Percentiles rank a stretch among this genome's conserved stretches.
These are phyloP conservation scores for Pleurotus tuoliensis DNA, from an alignment of 768 basidiomycete genomes.

Conservation along the genomic window DNA sequence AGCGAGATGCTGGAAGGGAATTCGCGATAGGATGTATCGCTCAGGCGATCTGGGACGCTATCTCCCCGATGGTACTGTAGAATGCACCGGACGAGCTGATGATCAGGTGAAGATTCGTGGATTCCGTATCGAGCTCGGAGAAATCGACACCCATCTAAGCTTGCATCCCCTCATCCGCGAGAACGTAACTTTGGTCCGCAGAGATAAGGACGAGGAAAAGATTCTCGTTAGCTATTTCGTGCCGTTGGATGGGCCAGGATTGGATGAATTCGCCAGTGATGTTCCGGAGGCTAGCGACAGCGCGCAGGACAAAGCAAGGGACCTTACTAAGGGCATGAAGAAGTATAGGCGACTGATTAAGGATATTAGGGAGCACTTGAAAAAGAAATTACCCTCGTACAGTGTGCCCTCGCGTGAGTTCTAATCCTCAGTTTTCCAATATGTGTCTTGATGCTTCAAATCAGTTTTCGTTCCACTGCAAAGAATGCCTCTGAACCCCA, in stretches of 20 bases:
- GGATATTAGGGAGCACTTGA: conserved; percentile 91
- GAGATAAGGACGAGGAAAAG: conserved; percentile 99
- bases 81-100: conserved; percentile 95
- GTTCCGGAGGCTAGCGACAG: conserved; percentile 50
- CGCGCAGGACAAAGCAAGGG: conserved; percentile 25
- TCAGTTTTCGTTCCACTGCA: conserved; percentile 93
- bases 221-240: conserved; percentile 97
- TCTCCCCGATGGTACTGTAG: conserved; percentile 86
- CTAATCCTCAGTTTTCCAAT: conserved; percentile 7
- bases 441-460: not conserved
- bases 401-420: conserved; percentile 84
- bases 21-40: conserved; percentile 96
- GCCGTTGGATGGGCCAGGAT: conserved; percentile 64
- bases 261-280: conserved; percentile 73
- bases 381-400: conserved; percentile 94
- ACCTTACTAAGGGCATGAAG: conserved; percentile 70
- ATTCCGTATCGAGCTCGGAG: conserved; percentile 96
- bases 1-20: conserved; percentile 86
- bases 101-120: conserved; percentile 99
- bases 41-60: conserved; percentile 97
- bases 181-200: conserved; percentile 93
- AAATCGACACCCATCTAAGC: conserved; percentile 94
- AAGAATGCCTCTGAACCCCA: conserved; percentile 97
- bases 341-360: conserved; percentile 87
- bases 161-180: conserved; percentile 93